Conservation (phyloP, 305 asterid species). For the Salvia sclarea region DNA sequence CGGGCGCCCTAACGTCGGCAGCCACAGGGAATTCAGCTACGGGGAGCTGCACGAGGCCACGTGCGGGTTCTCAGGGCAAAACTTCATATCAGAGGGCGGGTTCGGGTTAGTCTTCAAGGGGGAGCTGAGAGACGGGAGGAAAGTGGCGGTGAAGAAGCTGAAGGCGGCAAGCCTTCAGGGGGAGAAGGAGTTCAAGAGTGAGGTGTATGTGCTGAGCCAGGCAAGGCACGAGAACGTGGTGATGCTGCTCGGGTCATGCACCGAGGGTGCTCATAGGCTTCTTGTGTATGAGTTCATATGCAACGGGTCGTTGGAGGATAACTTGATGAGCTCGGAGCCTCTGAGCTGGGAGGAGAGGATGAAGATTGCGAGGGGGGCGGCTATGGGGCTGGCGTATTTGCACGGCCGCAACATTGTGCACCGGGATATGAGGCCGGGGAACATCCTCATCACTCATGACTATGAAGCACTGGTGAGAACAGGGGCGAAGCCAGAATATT, state of each 20-base stretch:
- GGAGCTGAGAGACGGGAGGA: constrained; percentile 44
- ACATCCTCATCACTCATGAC: constrained; percentile 82
- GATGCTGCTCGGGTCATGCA: constrained; percentile 67
- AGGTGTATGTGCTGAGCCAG: constrained; percentile 64
- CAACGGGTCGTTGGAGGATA: constrained; percentile 63
- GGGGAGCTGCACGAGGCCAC: constrained; percentile 63
- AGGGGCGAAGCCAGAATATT: too few species aligned
- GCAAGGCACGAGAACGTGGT: constrained; percentile 71
- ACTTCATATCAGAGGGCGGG: constrained; percentile 72
- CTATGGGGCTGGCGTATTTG: constrained; percentile 64
- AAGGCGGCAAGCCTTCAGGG: constrained; percentile 73
- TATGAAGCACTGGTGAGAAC: constrained; percentile 49
- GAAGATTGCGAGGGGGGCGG: constrained; percentile 72
- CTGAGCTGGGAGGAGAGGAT: constrained; percentile 65
- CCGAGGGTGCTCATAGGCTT: constrained; percentile 53
- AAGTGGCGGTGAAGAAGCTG: constrained; percentile 69
- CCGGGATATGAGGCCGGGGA: constrained; percentile 71
- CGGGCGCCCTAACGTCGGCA: constrained; percentile 46
- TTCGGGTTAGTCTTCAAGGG: constrained; percentile 66
- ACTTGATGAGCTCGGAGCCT: constrained; percentile 38
- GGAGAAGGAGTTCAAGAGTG: constrained; percentile 69
- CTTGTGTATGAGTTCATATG: constrained; percentile 79
- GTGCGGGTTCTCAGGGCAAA: constrained; percentile 40
- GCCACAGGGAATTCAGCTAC: constrained; percentile 51
- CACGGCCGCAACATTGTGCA: constrained; percentile 61